Base-by-base conservation (phyloP, 139 green algal genomes). In the Nannochloris sp. region DNA sequence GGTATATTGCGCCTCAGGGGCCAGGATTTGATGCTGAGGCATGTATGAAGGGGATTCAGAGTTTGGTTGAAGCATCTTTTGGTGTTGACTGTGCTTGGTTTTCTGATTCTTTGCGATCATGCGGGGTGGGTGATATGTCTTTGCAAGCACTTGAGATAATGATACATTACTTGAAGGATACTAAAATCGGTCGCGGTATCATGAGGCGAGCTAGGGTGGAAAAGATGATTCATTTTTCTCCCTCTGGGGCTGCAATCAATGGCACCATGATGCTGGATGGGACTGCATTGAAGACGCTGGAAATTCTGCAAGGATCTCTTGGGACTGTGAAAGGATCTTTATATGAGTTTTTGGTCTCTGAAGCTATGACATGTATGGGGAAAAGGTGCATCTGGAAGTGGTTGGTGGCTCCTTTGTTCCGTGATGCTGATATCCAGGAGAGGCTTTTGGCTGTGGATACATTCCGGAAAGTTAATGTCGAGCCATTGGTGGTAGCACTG, bases 251-350 rank as follows among this genome's bases (percentile, higher is more conserved):
- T 12, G 20, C n/a, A 10, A 50, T 26, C 14, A 51, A 56, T 53
- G 63, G 59, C 28, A 46, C 63, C 30, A 69, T 85, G 65, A 31
- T 82, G 33, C 74, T 87, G n/a, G 80, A 87, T 66, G 62, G 59
- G 48, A 65, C 59, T 3, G 71, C 79, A 29, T 61, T 87, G 9
- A 28, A 44, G 10, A 77, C 49, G 10, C 64, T 87, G 57, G 66
- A 80, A 49, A 50, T 87, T 37, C 45, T 87, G 61, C 31, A 74
- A 45, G 80, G 67, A 45, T 55, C 56, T 12, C 45, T 74, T 62
- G 79, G 77, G 4, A 25, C 33, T 8, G 8, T 17, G 56, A 55
- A 67, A 8, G 77, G 81, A 0, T 79, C 63, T 8, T 71, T 88
- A 69, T 56, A 53, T 53, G 17, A 53, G 46, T 20, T 53, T 53